Evolutionary conservation across 2,329 filamentous ascomycete genomes (phyloP).

Genomic region (Dryadomyces sulphureus): DNA sequence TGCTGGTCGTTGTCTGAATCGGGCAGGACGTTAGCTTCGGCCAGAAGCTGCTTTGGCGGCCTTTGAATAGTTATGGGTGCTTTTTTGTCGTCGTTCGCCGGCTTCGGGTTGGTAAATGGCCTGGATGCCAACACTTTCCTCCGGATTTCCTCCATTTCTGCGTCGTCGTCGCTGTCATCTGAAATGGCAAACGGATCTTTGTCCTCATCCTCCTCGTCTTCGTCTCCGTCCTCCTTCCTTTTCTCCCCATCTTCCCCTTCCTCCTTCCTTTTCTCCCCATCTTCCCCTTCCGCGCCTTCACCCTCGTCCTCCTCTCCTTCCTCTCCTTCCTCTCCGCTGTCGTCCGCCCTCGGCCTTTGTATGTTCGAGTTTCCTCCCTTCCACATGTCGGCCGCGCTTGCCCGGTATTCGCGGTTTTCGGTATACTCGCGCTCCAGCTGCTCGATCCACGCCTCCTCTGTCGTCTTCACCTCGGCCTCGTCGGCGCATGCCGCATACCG

Average conservation of each 20-base stretch:
- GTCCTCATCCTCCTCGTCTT: conserved; percentile 26
- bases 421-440: conserved; percentile 82
- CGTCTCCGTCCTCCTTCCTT: conserved; percentile 26
- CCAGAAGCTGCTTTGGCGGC: conserved; percentile 30
- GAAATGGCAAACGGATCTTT: conserved; percentile 63
- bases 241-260: conserved; percentile 23
- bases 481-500: conserved; percentile 73
- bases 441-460: conserved; percentile 76
- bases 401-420: conserved; percentile 51
- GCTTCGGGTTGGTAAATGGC: conserved; percentile 54
- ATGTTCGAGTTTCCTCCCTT: conserved; percentile 80
- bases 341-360: conserved; percentile 14
- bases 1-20: conserved; percentile 46
- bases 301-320: conserved; percentile 33
- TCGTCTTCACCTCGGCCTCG: conserved; percentile 68
- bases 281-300: conserved; percentile 24
- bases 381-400: conserved; percentile 67
- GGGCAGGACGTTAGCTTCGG: conserved; percentile 53
- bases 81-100: conserved; percentile 27
- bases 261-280: conserved; percentile 10
- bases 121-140: conserved; percentile 84
- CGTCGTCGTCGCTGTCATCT: conserved; percentile 57
- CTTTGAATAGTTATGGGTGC: conserved; percentile 48
- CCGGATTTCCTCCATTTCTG: conserved; percentile 80
- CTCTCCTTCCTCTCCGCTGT: conserved; percentile 38